Conservation (phyloP, 2,329 filamentous ascomycete species). For the Diaporthe amygdali region DNA sequence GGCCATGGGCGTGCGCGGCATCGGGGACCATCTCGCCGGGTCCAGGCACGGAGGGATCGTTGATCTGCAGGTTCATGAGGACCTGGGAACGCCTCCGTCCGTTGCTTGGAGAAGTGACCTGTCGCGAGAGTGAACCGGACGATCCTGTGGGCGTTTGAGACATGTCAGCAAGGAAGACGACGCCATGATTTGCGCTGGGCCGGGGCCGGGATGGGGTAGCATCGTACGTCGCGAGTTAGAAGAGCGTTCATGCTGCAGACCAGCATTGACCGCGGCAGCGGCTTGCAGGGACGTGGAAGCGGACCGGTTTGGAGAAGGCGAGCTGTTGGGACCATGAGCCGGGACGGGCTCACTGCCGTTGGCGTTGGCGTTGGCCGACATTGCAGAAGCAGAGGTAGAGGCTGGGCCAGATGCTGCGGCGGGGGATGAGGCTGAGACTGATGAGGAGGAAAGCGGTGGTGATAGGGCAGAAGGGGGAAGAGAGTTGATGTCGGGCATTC, state of each 20-base stretch:
- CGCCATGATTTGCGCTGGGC: conserved; percentile 27
- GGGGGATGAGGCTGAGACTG: conserved; percentile 37
- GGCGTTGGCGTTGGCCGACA: conserved; percentile 37
- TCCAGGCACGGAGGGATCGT: conserved; percentile 70
- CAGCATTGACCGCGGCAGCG: conserved; percentile 78
- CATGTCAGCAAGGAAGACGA: neutral
- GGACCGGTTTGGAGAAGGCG: conserved; percentile 62
- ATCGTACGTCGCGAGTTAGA: conserved; percentile 49
- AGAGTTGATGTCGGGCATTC: conserved; percentile 61
- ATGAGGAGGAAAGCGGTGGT: neutral
- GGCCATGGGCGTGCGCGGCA: conserved; percentile 36
- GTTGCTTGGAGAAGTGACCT: conserved; percentile 20
- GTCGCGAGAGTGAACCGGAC: conserved; percentile 24
- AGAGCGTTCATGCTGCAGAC: conserved; percentile 70
- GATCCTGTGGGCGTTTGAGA: conserved; percentile 15
- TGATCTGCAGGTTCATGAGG: conserved; percentile 75
- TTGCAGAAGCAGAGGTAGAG: conserved; percentile 36
- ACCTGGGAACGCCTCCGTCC: conserved; percentile 71
- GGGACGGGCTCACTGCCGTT: conserved; percentile 30
- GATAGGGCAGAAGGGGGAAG: conserved; percentile 46
- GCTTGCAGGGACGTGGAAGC: conserved; percentile 76
- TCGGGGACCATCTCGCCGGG: conserved; percentile 72
- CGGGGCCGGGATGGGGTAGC: conserved; percentile 30
- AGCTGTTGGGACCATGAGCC: conserved; percentile 40
- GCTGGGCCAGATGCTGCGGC: conserved; percentile 31